Evolutionary conservation across 2,329 filamentous ascomycete genomes (phyloP).

Genomic region (Tolypocladium guangdongense): DNA sequence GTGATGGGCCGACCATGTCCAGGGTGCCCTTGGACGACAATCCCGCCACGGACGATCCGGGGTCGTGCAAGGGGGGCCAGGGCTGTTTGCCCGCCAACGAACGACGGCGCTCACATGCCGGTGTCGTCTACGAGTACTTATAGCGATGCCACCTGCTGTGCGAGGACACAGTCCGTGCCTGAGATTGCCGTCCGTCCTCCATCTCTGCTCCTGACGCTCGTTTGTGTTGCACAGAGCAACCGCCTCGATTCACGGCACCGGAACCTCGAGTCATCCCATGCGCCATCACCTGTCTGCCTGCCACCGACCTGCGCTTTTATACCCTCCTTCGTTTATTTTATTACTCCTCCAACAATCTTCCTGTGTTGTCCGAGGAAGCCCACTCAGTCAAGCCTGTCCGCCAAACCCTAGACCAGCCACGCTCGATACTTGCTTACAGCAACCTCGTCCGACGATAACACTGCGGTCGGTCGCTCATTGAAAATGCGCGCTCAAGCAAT

Average conservation of each 20-base stretch:
- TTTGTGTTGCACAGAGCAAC: background rate
- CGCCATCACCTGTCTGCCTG: background rate
- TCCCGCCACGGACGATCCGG: too few species aligned
- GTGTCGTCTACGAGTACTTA: background rate
- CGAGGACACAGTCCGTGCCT: background rate
- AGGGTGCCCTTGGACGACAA: background rate
- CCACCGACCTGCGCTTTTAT: background rate
- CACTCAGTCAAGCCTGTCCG: background rate
- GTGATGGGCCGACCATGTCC: too few species aligned
- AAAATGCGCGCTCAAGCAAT: slow-evolving; percentile 1
- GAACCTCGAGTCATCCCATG: background rate
- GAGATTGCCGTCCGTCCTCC: too few species aligned
- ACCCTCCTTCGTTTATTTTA: background rate
- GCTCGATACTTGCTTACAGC: background rate
- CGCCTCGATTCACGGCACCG: background rate
- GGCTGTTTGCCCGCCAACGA: too few species aligned
- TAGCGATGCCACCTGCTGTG: background rate
- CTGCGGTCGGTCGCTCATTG: background rate
- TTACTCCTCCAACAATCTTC: background rate
- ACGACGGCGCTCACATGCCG: too few species aligned
- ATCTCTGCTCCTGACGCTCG: background rate
- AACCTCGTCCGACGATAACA: background rate
- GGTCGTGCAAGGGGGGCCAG: background rate
- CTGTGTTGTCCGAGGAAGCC: background rate
- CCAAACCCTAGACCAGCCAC: background rate